phyloP scores from a whole-genome alignment of 768 basidiomycete genomes.

The Dacryopinax primogenitus region DNA sequence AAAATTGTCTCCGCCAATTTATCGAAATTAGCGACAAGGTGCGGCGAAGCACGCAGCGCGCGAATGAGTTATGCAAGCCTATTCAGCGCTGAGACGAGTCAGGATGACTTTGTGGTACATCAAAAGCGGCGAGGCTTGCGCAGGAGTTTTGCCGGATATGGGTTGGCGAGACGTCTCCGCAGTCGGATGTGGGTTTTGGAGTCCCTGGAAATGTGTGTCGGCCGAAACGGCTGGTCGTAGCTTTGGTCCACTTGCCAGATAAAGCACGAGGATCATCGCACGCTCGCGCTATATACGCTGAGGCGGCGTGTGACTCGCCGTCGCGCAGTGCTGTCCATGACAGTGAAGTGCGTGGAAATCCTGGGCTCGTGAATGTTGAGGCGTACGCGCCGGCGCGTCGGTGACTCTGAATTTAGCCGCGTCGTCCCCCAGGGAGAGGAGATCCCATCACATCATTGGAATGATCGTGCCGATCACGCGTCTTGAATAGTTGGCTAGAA shows the following conservation, averaged over 20 bases:
- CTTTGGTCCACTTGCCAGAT: neutral
- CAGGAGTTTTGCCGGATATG: neutral
- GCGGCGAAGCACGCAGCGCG: neutral
- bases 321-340: too few species aligned
- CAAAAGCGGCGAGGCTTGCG: neutral
- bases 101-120: neutral
- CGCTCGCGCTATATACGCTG: too few species aligned
- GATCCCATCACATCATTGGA: too few species aligned
- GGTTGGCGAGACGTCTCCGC: neutral
- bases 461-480: too few species aligned
- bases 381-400: too few species aligned
- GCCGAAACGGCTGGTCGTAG: neutral
- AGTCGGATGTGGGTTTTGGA: neutral
- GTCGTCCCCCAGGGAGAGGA: too few species aligned
- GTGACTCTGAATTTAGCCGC: too few species aligned
- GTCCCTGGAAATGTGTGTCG: neutral
- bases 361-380: too few species aligned
- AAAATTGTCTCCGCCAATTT: neutral
- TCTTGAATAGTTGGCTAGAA: too few species aligned
- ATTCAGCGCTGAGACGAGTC: neutral
- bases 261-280: neutral
- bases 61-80: neutral
- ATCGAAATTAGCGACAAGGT: neutral
- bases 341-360: too few species aligned
- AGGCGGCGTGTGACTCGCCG: too few species aligned